These are phyloP conservation scores for Ligustrum vulgare DNA, from an alignment of 257 asterid species.

Conservation along the genomic window DNA sequence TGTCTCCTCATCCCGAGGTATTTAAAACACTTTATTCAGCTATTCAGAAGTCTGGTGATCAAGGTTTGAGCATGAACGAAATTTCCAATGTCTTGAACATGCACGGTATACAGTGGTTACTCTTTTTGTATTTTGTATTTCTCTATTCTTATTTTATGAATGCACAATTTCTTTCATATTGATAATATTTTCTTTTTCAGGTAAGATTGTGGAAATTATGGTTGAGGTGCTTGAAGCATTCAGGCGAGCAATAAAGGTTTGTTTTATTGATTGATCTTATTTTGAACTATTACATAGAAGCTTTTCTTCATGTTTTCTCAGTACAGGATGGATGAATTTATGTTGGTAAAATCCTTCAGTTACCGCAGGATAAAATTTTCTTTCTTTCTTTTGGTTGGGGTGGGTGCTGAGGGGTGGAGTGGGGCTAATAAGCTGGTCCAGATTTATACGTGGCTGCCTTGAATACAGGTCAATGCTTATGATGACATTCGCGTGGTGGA, in stretches of 20 bases:
- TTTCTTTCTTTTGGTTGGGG: background rate
- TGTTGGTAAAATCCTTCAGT: background rate
- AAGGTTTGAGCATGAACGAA: slow-evolving; percentile 80
- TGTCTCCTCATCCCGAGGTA: slow-evolving; percentile 44
- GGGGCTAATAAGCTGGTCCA: slow-evolving; percentile 12
- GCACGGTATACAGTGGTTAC: slow-evolving; percentile 48
- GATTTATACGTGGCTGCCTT: slow-evolving; percentile 15
- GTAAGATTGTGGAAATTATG: slow-evolving; percentile 51
- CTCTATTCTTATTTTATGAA: slow-evolving; percentile 10
- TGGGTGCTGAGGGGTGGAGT: background rate
- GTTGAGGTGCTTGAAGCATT: slow-evolving; percentile 80
- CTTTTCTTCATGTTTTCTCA: slow-evolving; percentile 16
- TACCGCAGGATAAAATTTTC: background rate
- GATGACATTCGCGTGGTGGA: slow-evolving; percentile 75
- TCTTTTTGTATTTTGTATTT: slow-evolving; percentile 21
- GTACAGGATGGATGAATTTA: slow-evolving; percentile 8
- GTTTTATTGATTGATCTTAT: slow-evolving; percentile 20
- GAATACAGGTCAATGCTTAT: slow-evolving; percentile 70
- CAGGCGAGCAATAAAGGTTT: slow-evolving; percentile 79
- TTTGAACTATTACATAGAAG: slow-evolving; percentile 5
- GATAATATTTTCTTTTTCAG: slow-evolving; percentile 44
- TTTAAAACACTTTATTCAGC: slow-evolving; percentile 72
- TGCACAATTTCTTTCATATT: slow-evolving; percentile 24
- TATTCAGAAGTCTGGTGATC: slow-evolving; percentile 88
- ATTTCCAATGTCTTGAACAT: slow-evolving; percentile 48